Evolutionary conservation across 768 basidiomycete genomes (phyloP).

Genomic region (Punctularia strigosozonata): DNA sequence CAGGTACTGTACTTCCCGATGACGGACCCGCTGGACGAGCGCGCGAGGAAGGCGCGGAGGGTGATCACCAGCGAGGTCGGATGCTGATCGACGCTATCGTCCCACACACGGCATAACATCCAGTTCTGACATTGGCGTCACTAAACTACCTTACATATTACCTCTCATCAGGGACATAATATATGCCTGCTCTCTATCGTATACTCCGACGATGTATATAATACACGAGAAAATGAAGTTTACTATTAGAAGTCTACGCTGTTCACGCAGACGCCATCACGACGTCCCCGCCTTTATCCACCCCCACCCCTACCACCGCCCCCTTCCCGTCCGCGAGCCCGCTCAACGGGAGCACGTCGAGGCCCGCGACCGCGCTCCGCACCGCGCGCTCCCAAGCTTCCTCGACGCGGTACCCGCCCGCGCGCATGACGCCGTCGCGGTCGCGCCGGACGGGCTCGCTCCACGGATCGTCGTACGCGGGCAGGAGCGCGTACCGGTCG

Average conservation of each 20-base stretch:
- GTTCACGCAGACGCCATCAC: constrained; percentile 32
- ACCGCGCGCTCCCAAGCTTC: constrained; percentile 84
- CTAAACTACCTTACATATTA: too few relatives aligned
- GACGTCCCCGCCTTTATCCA: constrained; percentile 25
- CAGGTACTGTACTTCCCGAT: constrained; percentile 82
- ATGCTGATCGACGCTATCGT: too few relatives aligned
- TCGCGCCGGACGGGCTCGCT: constrained; percentile 72
- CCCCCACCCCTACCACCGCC: not conserved
- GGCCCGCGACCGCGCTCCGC: constrained; percentile 56
- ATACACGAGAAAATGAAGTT: too few relatives aligned
- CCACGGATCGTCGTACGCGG: constrained; percentile 56
- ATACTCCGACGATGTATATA: too few relatives aligned
- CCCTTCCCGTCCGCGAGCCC: constrained; percentile 2
- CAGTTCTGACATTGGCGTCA: too few relatives aligned
- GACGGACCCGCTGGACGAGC: constrained; percentile 42
- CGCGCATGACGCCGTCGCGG: constrained; percentile 68
- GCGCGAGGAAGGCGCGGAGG: constrained; percentile 36
- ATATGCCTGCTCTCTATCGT: too few relatives aligned
- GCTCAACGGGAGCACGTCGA: constrained; percentile 50
- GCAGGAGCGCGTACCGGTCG: constrained; percentile 44
- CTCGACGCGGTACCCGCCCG: constrained; percentile 70
- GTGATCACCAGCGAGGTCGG: constrained; percentile 39
- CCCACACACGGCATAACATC: too few relatives aligned
- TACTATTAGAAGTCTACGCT: too few relatives aligned
- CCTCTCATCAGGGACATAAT: too few relatives aligned